Percentiles rank a stretch among this genome's conserved stretches.
Conservation (phyloP, 1,284 basidiomycete species). For the Grifola frondosa region DNA sequence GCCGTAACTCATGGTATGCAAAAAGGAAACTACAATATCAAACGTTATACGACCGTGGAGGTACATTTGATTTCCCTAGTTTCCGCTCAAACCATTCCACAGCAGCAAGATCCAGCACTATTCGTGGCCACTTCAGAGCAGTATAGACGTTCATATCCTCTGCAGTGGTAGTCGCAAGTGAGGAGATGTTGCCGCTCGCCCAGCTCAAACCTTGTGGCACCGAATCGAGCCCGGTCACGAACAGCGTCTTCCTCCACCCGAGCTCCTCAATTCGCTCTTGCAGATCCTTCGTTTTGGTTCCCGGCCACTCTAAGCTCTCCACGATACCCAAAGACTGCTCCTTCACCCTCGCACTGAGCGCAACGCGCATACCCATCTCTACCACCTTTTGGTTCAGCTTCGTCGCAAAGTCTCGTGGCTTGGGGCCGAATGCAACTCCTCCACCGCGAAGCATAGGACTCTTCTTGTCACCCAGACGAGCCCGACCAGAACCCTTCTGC, state of each 20-base stretch:
- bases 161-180: conserved; percentile 59
- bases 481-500: conserved; percentile 91
- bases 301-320: conserved; percentile 68
- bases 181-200: conserved; percentile 64
- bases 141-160: conserved; percentile 77
- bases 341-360: conserved; percentile 78
- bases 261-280: conserved; percentile 56
- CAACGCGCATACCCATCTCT: conserved; percentile 90
- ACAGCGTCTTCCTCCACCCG: conserved; percentile 68
- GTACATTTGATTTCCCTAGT: conserved; percentile 40
- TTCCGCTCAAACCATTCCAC: conserved; percentile 67
- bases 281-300: conserved; percentile 64
- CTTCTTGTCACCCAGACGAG: conserved; percentile 87
- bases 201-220: conserved; percentile 55
- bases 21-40: conserved; percentile 6
- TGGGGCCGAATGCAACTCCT: conserved; percentile 88
- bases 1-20: conserved; percentile 3
- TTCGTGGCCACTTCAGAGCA: conserved; percentile 70
- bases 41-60: conserved; percentile 12
- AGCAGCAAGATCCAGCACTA: conserved; percentile 71
- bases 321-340: conserved; percentile 79
- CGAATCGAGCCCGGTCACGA: conserved; percentile 64
- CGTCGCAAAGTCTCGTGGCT: conserved; percentile 89
- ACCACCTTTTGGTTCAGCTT: conserved; percentile 89
- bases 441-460: conserved; percentile 91